Conservation (phyloP, 805 yeast genomes). For the Candida coquimbonensis region DNA sequence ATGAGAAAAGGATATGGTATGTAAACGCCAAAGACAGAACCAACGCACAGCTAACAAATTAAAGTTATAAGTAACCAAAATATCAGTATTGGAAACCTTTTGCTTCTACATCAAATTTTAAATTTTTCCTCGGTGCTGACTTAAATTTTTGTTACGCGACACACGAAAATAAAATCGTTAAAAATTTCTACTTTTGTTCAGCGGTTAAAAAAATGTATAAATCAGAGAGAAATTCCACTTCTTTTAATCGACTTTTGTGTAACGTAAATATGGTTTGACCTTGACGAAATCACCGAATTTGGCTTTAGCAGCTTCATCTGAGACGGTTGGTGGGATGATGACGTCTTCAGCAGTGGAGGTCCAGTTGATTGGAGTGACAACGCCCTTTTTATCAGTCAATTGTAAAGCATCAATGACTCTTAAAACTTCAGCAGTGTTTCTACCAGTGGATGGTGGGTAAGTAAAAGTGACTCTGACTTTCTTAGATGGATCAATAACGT, state of each 20-base stretch:
- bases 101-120: background rate
- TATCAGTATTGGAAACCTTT: no score
- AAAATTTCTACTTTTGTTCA: no score
- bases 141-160: background rate
- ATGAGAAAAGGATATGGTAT: no score
- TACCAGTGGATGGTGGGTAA: conserved; percentile 91
- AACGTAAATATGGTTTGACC: conserved; percentile 88
- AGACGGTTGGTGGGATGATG: conserved; percentile 81
- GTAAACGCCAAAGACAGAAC: no score
- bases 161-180: background rate
- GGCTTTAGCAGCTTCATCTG: conserved; percentile 69
- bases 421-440: conserved; percentile 88
- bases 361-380: conserved; percentile 94
- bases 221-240: background rate
- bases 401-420: conserved; percentile 88
- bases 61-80: no score
- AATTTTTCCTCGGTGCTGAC: background rate
- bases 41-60: no score
- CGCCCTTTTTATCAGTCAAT: conserved; percentile 72
- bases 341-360: conserved; percentile 77
- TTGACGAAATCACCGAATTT: conserved; percentile 82
- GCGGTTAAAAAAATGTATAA: background rate
- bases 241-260: conserved; percentile 34
- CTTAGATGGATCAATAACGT: conserved; percentile 84
- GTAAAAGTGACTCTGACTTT: conserved; percentile 80